Conservation (phyloP, 306 rosid genomes). For the Cicer cuneatum region DNA sequence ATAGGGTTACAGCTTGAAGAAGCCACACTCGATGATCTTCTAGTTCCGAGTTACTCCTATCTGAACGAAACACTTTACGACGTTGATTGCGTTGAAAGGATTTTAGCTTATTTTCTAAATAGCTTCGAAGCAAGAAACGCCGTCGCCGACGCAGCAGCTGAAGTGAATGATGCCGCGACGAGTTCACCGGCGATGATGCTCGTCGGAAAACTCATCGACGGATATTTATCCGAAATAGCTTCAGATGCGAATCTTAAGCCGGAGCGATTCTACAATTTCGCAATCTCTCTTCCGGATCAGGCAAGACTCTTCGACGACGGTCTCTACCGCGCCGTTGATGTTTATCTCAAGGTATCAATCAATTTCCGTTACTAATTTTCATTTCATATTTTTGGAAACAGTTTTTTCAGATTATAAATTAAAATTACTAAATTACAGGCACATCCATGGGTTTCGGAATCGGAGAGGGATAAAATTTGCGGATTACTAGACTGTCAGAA, state of each 20-base stretch:
- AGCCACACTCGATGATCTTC: conserved; percentile 86
- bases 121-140: conserved; percentile 52
- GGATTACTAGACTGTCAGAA: conserved; percentile 83
- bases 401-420: background rate
- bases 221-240: conserved; percentile 87
- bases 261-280: conserved; percentile 65
- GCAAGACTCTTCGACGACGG: conserved; percentile 96
- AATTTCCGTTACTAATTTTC: background rate
- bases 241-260: conserved; percentile 88
- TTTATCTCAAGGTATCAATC: conserved; percentile 80
- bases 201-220: conserved; percentile 85
- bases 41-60: conserved; percentile 93
- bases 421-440: conserved; percentile 54
- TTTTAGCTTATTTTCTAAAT: conserved; percentile 59
- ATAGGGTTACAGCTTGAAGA: conserved; percentile 86
- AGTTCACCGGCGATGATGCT: conserved; percentile 72
- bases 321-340: conserved; percentile 89
- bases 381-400: background rate
- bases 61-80: conserved; percentile 90
- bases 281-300: conserved; percentile 77
- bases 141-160: background rate
- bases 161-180: conserved; percentile 30
- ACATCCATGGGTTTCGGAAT: conserved; percentile 76
- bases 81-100: conserved; percentile 83
- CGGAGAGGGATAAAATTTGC: conserved; percentile 78